A percentile compares a stretch with the other conserved stretches of the same genome.
Conservation (phyloP, 768 basidiomycete species). For the Amanita polypyramis region DNA sequence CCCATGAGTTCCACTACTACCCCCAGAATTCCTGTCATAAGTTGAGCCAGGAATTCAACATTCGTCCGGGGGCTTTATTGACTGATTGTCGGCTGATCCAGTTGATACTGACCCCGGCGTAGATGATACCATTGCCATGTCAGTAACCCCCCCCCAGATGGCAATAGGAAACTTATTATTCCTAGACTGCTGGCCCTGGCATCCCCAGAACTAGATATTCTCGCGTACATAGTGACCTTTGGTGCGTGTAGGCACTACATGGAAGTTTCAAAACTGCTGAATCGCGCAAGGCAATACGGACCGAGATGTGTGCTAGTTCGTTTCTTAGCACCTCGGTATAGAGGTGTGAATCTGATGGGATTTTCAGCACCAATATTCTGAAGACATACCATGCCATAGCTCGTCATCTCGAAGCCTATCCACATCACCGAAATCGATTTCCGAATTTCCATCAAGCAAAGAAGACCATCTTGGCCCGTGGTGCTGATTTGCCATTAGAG, state of each 20-base stretch:
- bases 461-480: constrained; percentile 57
- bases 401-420: constrained; percentile 43
- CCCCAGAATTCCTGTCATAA: constrained; percentile 49
- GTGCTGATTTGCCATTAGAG: constrained; percentile 54
- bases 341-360: not conserved
- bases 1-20: not conserved
- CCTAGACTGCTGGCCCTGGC: constrained; percentile 65
- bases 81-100: constrained; percentile 16
- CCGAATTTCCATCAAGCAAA: constrained; percentile 41
- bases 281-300: constrained; percentile 57
- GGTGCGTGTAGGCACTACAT: constrained; percentile 30
- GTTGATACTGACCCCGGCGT: constrained; percentile 86
- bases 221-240: constrained; percentile 68
- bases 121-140: constrained; percentile 77
- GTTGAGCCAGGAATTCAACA: constrained; percentile 20
- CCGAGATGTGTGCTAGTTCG: constrained; percentile 49
- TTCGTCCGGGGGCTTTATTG: not conserved
- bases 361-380: constrained; percentile 55
- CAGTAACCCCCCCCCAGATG: constrained; percentile 14
- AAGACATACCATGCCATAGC: constrained; percentile 66
- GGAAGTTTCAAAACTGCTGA: not conserved
- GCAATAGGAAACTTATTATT: not conserved
- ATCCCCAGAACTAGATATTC: constrained; percentile 74
- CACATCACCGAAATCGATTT: constrained; percentile 45
- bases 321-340: constrained; percentile 11